Percentiles rank a stretch among this genome's conserved stretches.
These are phyloP conservation scores for Turnera subulata DNA, from an alignment of 345 rosid species.

Conservation along the genomic window DNA sequence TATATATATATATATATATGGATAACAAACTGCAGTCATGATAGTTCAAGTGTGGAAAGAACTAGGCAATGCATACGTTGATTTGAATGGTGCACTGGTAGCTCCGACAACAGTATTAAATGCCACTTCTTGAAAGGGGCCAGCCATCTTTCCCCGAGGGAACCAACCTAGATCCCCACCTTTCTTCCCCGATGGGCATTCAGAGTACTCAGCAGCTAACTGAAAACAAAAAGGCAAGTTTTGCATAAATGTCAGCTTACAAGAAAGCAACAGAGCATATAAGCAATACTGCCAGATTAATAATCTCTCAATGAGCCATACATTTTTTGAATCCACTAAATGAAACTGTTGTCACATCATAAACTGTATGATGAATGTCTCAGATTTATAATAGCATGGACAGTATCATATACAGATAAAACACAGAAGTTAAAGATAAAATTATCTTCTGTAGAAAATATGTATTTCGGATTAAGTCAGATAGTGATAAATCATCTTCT, in stretches of 20 bases:
- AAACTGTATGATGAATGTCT: too few relatives aligned
- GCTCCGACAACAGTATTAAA: constrained; percentile 77
- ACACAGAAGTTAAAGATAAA: too few relatives aligned
- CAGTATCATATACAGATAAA: too few relatives aligned
- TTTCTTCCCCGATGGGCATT: constrained; percentile 95
- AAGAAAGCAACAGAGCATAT: background rate
- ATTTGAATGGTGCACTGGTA: constrained; percentile 93
- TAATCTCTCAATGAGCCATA: too few relatives aligned
- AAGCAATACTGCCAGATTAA: background rate
- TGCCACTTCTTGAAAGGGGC: constrained; percentile 94
- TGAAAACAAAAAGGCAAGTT: constrained; percentile 13
- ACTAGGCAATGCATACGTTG: constrained; percentile 46
- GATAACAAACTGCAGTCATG: background rate
- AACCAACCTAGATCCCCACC: constrained; percentile 99
- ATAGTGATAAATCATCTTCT: too few relatives aligned
- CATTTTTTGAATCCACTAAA: background rate
- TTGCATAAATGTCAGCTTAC: background rate
- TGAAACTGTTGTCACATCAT: background rate
- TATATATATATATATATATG: too few relatives aligned
- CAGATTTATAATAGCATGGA: too few relatives aligned
- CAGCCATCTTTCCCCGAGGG: constrained; percentile 97
- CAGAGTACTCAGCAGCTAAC: constrained; percentile 93
- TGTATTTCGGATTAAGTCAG: too few relatives aligned
- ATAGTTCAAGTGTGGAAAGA: background rate
- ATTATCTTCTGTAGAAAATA: too few relatives aligned